Conservation (phyloP, 176 grass and related monocot species). For the Lolium perenne region DNA sequence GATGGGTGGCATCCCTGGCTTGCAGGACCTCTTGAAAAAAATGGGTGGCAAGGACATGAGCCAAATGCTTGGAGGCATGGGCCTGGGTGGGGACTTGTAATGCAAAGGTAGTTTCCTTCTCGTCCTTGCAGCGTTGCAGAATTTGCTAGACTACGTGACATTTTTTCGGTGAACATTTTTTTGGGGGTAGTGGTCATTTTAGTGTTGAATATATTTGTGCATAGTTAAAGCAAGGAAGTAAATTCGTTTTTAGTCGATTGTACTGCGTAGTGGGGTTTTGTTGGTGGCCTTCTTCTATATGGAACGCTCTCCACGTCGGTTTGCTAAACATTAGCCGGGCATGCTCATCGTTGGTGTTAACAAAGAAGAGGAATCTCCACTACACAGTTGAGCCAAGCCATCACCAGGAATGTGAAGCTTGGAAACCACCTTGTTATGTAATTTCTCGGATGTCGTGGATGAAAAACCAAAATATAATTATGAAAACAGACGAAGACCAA, state of each 20-base stretch:
- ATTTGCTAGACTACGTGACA: neutral
- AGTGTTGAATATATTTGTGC: neutral
- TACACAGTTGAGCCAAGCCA: too few relatives aligned
- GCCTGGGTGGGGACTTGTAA: slow-evolving; percentile 21
- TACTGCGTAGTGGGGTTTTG: neutral
- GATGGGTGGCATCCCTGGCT: slow-evolving; percentile 80
- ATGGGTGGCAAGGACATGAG: slow-evolving; percentile 80
- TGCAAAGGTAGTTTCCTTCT: neutral
- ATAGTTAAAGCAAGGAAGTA: neutral
- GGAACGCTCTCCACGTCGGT: too few relatives aligned
- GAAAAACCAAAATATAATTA: too few relatives aligned
- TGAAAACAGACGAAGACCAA: too few relatives aligned
- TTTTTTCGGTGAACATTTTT: neutral
- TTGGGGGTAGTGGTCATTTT: neutral
- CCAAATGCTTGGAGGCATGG: slow-evolving; percentile 71
- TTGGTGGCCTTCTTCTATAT: too few relatives aligned
- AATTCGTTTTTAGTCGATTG: too few relatives aligned
- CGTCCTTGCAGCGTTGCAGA: neutral
- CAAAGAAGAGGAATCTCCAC: too few relatives aligned
- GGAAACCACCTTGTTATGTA: too few relatives aligned
- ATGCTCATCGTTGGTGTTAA: too few relatives aligned
- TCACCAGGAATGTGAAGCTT: too few relatives aligned
- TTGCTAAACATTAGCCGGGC: too few relatives aligned
- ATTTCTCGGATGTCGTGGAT: too few relatives aligned
- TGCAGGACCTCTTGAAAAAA: slow-evolving; percentile 87